Conservation (phyloP, 2,329 filamentous ascomycete genomes). For the Pyricularia grisea region DNA sequence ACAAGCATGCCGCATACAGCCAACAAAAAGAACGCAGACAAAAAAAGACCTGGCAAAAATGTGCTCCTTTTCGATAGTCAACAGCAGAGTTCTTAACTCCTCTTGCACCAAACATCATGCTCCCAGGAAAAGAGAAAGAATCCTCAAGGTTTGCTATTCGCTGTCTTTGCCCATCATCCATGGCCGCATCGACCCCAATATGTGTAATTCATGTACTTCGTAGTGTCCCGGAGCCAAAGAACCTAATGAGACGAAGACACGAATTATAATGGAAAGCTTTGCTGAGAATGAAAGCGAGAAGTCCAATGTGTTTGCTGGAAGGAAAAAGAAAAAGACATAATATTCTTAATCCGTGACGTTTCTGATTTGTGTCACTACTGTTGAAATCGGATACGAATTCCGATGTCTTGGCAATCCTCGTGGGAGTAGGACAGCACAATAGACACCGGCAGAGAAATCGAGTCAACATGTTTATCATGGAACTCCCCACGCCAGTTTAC, state of each 20-base stretch:
- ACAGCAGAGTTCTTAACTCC: background rate
- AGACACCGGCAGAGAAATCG: background rate
- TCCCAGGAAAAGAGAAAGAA: background rate
- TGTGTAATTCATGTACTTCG: background rate
- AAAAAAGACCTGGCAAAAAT: background rate
- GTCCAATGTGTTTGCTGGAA: background rate
- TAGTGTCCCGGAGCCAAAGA: background rate
- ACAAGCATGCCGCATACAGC: background rate
- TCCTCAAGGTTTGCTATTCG: background rate
- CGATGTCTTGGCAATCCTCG: background rate
- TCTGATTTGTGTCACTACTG: background rate
- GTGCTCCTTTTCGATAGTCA: background rate
- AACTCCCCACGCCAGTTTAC: slow-evolving; percentile 12
- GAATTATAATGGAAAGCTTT: background rate
- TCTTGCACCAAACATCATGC: background rate
- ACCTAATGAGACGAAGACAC: slow-evolving; percentile 2
- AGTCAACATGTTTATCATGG: background rate
- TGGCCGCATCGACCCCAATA: background rate
- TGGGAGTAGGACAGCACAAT: background rate
- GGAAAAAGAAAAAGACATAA: background rate
- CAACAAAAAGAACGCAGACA: background rate
- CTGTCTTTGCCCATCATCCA: background rate
- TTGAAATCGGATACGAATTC: background rate
- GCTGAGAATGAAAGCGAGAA: background rate
- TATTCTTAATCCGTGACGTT: background rate